A percentile compares a stretch with the other conserved stretches of the same genome.
Conservation (phyloP, 208 protist genomes). For the Crithidia sp. region DNA sequence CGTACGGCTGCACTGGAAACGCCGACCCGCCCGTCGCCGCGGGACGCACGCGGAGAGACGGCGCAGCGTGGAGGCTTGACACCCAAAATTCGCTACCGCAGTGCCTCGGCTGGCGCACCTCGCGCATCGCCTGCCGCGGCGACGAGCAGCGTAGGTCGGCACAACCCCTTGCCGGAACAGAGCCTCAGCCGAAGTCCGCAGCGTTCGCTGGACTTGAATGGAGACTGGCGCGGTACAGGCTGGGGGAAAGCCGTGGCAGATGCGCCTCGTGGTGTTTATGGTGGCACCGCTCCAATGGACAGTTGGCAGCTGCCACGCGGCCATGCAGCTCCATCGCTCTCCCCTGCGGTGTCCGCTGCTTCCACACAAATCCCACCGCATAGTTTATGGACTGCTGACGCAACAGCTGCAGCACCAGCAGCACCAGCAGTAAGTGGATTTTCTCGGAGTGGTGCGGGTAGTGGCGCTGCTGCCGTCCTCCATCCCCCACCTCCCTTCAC, state of each 20-base stretch:
- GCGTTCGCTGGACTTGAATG: background rate
- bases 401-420: no score
- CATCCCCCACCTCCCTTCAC: slow-evolving; percentile 1
- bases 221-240: background rate
- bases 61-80: slow-evolving; percentile 2
- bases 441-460: no score
- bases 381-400: background rate
- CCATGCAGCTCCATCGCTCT: background rate
- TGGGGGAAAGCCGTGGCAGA: background rate
- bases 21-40: background rate
- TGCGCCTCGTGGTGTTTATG: no score
- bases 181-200: background rate
- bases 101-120: background rate
- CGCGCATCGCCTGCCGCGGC: background rate
- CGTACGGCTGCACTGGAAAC: background rate
- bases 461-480: background rate
- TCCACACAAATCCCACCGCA: background rate
- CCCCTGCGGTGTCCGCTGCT: background rate
- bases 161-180: background rate
- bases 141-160: background rate
- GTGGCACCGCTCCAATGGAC: background rate
- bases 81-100: slow-evolving; percentile 24
- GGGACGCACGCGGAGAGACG: background rate
- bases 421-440: no score
- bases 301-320: background rate